A percentile compares a stretch with the other conserved stretches of the same genome.
Evolutionary conservation across 495 filamentous ascomycete genomes (phyloP).

Genomic region (Xylaria curta): DNA sequence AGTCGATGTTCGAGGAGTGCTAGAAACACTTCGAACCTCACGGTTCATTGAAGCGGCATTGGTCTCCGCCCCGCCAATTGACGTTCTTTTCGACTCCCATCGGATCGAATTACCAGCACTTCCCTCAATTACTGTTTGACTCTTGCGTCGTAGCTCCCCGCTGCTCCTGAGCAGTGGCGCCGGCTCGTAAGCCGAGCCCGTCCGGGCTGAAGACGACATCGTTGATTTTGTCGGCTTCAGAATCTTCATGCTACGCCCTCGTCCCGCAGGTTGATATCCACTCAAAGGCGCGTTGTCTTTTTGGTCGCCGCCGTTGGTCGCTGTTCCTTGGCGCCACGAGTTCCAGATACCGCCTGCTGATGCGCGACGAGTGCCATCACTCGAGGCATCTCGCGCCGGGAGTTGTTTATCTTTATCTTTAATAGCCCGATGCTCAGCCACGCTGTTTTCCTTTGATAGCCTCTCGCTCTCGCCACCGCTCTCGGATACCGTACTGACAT

Average conservation of each 20-base stretch:
- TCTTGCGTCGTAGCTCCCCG: constrained; percentile 49
- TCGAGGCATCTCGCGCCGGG: constrained; percentile 31
- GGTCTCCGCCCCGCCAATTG: constrained; percentile 31
- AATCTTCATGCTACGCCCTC: constrained; percentile 76
- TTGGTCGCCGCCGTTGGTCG: constrained; percentile 52
- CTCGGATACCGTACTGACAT: constrained; percentile 44
- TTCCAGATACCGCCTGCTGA: constrained; percentile 64
- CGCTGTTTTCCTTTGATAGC: constrained; percentile 34
- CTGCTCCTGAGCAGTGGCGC: constrained; percentile 43
- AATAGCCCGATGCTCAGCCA: constrained; percentile 29
- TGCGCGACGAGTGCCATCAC: constrained; percentile 49
- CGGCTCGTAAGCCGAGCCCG: constrained; percentile 54
- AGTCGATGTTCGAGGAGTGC: constrained; percentile 52
- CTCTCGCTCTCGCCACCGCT: constrained; percentile 50
- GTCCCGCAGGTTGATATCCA: constrained; percentile 62
- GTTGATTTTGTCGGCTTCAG: constrained; percentile 68
- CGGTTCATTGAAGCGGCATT: constrained; percentile 43
- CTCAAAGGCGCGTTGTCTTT: constrained; percentile 57
- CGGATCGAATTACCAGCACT: constrained; percentile 40
- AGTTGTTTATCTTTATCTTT: constrained; percentile 40
- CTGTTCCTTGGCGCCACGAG: constrained; percentile 70
- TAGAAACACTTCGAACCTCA: constrained; percentile 47
- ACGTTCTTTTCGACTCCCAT: constrained; percentile 50
- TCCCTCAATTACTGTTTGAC: constrained; percentile 43
- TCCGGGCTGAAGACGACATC: constrained; percentile 52